A percentile compares a stretch with the other conserved stretches of the same genome.
These are phyloP conservation scores for Calonectria multiphialidica DNA, from an alignment of 2,329 filamentous ascomycete genomes.

Conservation along the genomic window DNA sequence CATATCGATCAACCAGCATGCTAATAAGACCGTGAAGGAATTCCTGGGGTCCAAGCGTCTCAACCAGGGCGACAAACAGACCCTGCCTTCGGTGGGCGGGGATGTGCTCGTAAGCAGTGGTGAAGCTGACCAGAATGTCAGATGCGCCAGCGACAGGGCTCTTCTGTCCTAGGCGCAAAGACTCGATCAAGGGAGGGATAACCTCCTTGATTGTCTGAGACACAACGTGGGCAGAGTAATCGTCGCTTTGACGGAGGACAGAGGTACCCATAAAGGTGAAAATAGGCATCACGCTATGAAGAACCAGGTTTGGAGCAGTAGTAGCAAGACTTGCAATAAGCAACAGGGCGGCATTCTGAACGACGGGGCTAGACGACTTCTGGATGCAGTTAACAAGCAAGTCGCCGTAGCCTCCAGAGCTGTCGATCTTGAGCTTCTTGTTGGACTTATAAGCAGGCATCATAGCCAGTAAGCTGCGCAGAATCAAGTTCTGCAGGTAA, in stretches of 20 bases:
- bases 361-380: conserved; percentile 89
- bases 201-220: conserved; percentile 95
- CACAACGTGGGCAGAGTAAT: conserved; percentile 96
- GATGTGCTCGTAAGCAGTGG: conserved; percentile 95
- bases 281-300: conserved; percentile 98
- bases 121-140: conserved; percentile 94
- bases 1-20: conserved; percentile 92
- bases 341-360: conserved; percentile 91
- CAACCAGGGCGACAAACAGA: conserved; percentile 86
- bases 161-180: conserved; percentile 84
- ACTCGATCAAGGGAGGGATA: conserved; percentile 89
- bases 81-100: conserved; percentile 86
- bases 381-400: conserved; percentile 94
- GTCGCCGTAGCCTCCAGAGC: conserved; percentile 86
- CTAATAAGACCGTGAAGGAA: conserved; percentile 89
- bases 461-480: conserved; percentile 86
- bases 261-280: conserved; percentile 98
- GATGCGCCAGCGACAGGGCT: conserved; percentile 84
- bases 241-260: conserved; percentile 91
- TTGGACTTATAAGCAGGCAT: conserved; percentile 79
- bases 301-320: conserved; percentile 88
- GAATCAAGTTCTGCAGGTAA: conserved; percentile 87
- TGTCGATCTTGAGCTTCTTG: conserved; percentile 75
- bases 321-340: conserved; percentile 89
- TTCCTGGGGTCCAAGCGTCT: conserved; percentile 86